Evolutionary conservation across 495 filamentous ascomycete genomes (phyloP), one percentile per base, ranked within the genome.

Genomic region (Penicillium fimorum): DNA sequence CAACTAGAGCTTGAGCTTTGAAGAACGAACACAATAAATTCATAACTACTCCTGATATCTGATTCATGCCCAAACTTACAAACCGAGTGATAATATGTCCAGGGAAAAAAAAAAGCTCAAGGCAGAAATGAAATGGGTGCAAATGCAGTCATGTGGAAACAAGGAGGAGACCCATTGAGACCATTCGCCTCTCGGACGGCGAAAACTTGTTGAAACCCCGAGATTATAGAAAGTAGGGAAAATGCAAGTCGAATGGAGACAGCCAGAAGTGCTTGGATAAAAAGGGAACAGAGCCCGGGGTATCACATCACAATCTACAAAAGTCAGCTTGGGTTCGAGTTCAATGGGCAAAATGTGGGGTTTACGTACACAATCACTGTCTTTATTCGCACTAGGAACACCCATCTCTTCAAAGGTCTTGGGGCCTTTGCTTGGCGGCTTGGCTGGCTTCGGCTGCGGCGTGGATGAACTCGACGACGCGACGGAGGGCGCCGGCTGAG

Each of bases 341-440:
- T 27, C 17, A 45, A 38, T n/a, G 55, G 53, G 32, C 6, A 17
- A 40, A n/a, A 32, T 48, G 59, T 13, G 52, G 25, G 43, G 13
- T 49, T 32, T 38, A 81, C 92, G 84, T 87, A 96, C 94, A 72
- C 94, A 98, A 70, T 97, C 93, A 58, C 81, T 82, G 33, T 96
- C 89, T 56, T 87, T 81, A 69, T 90, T 89, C 29, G 78, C 85
- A 61, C 82, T 79, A 13, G 90, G 89, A 60, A 98, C 91, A 50
- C 93, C 93, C 94, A 98, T 98, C 66, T 93, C 92, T 66, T 97
- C 93, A 68, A 98, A 98, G 3, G 94, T 98, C 69, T 95, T 90
- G 4, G 94, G 94, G 10, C 95, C 94, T 68, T 90, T 89, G 46
- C 86, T 84, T 18, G 85, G 82, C 25, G 79, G 38, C 56, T 70